Conservation (phyloP, 345 rosid species). For the Hibiscus trionum region DNA sequence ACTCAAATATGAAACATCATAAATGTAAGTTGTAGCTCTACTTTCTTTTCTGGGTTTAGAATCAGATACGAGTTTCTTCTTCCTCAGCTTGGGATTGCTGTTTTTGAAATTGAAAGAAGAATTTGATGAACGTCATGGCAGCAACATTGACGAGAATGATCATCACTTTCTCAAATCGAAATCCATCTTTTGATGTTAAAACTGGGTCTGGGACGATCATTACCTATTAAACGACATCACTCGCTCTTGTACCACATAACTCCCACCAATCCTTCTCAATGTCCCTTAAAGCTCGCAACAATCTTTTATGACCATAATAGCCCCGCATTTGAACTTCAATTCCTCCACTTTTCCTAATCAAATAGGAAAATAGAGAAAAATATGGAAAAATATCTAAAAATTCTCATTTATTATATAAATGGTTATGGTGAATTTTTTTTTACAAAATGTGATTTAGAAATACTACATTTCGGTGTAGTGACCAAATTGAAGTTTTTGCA, state of each 20-base stretch:
- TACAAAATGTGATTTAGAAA: too few species aligned
- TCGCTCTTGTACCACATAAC: not conserved
- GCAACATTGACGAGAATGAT: slow-evolving; percentile 25
- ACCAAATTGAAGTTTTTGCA: too few species aligned
- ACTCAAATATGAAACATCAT: too few species aligned
- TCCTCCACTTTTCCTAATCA: not conserved
- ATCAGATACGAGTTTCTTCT: too few species aligned
- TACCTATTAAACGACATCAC: not conserved
- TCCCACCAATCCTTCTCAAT: not conserved
- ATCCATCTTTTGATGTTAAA: not conserved
- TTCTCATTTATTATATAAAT: too few species aligned
- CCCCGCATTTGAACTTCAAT: not conserved
- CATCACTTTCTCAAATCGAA: not conserved
- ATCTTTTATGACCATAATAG: not conserved
- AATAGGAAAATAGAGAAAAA: not conserved
- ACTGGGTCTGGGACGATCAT: not conserved
- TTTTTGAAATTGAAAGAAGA: slow-evolving; percentile 7
- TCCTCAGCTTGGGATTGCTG: not conserved
- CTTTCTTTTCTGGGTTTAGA: too few species aligned
- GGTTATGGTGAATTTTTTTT: too few species aligned
- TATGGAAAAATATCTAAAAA: too few species aligned
- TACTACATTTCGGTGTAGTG: too few species aligned
- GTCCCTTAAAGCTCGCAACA: not conserved
- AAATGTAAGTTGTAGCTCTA: too few species aligned
- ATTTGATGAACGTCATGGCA: slow-evolving; percentile 12